These are phyloP conservation scores for Rhododendron molle DNA, from an alignment of 148 eudicot genomes.

Conservation along the genomic window DNA sequence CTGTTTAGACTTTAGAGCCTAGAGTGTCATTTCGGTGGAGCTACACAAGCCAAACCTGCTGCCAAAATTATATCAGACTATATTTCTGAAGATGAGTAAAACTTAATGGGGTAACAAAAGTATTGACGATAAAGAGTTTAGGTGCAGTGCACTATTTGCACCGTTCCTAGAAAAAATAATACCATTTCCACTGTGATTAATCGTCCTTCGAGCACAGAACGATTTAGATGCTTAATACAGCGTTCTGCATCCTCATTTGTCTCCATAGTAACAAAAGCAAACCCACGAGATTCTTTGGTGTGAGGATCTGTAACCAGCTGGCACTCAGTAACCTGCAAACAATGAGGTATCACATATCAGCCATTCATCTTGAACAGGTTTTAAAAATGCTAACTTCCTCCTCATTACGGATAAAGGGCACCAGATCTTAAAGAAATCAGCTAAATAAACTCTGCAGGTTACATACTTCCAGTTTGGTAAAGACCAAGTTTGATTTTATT, in stretches of 20 bases:
- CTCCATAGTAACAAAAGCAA: slow-evolving; percentile 71
- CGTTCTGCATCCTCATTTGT: slow-evolving; percentile 57
- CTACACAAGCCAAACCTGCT: slow-evolving; percentile 58
- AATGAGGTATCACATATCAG: neutral
- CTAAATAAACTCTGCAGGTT: neutral
- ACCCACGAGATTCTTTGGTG: slow-evolving; percentile 70
- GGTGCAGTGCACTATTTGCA: slow-evolving; percentile 3
- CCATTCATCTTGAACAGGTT: neutral
- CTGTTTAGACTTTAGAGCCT: slow-evolving; percentile 51
- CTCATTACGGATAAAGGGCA: neutral
- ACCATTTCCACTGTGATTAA: slow-evolving; percentile 71
- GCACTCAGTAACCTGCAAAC: slow-evolving; percentile 53
- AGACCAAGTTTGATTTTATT: neutral
- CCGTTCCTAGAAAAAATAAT: slow-evolving; percentile 4
- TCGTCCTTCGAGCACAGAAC: slow-evolving; percentile 75
- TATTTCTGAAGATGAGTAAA: slow-evolving; percentile 13
- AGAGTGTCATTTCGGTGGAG: slow-evolving; percentile 54
- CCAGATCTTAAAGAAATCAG: neutral
- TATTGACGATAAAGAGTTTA: neutral
- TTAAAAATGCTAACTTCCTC: neutral
- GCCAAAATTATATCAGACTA: slow-evolving; percentile 45
- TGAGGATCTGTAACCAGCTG: slow-evolving; percentile 69
- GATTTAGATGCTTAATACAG: slow-evolving; percentile 69
- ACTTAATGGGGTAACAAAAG: neutral
- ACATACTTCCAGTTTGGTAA: neutral